Percentiles rank a stretch among this genome's conserved stretches.
phyloP scores from a whole-genome alignment of 768 basidiomycete species.

The Leccinum boreale region DNA sequence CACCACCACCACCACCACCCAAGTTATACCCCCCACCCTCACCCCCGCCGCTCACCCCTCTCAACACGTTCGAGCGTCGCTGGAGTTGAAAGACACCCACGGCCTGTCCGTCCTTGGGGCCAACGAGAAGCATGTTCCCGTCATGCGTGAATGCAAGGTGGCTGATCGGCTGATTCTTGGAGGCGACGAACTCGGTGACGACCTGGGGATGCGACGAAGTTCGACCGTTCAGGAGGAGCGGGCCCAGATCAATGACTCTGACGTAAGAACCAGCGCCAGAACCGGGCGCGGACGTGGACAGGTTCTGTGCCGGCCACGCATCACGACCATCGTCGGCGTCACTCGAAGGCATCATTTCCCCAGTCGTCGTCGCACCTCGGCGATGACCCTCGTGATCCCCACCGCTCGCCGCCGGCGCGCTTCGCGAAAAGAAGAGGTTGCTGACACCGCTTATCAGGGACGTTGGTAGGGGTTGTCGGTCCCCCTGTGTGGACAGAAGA shows the following conservation, averaged over 20 bases:
- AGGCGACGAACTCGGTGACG: conserved; percentile 49
- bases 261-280: conserved; percentile 43
- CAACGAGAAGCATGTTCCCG: conserved; percentile 49
- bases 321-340: conserved; percentile 13
- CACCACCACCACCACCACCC: not conserved
- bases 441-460: conserved; percentile 27
- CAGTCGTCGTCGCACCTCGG: conserved; percentile 12
- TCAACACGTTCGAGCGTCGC: conserved; percentile 22
- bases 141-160: conserved; percentile 49
- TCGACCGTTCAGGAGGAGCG: conserved; percentile 27
- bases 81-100: conserved; percentile 47
- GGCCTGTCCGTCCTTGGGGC: conserved; percentile 53
- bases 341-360: conserved; percentile 10
- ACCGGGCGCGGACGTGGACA: not conserved
- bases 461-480: conserved; percentile 9
- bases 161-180: conserved; percentile 45
- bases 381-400: conserved; percentile 15
- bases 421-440: conserved; percentile 55
- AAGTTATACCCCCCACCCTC: not conserved
- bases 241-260: conserved; percentile 53
- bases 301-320: conserved; percentile 1
- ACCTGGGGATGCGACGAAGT: conserved; percentile 27
- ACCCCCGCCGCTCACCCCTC: conserved; percentile 4
- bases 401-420: conserved; percentile 49
- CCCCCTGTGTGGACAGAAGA: conserved; percentile 22